These are phyloP conservation scores for Ulvella scutata DNA, from an alignment of 139 green algal genomes.

Conservation along the genomic window DNA sequence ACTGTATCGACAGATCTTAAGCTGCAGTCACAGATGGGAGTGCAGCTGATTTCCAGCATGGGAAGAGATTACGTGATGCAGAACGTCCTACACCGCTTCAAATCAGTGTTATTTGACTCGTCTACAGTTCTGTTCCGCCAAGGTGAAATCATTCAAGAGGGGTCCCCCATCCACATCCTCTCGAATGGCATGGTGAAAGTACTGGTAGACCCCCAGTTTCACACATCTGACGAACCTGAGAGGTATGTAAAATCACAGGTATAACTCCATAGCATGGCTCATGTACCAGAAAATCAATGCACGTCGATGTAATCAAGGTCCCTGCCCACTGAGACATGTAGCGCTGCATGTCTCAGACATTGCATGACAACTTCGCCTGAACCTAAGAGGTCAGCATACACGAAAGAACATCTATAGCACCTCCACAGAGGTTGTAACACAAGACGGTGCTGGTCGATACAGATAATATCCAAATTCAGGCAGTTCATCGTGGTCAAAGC, in stretches of 20 bases:
- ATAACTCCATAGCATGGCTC: too few relatives aligned
- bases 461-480: too few relatives aligned
- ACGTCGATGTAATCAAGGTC: too few relatives aligned
- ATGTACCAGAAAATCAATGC: too few relatives aligned
- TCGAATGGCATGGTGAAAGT: not conserved
- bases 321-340: too few relatives aligned
- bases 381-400: not conserved
- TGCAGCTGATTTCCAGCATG: not conserved
- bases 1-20: not conserved
- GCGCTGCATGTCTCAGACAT: too few relatives aligned
- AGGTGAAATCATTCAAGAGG: not conserved
- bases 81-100: not conserved
- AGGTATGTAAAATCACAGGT: too few relatives aligned
- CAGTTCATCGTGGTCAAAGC: too few relatives aligned
- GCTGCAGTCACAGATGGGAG: not conserved
- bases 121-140: not conserved
- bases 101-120: not conserved
- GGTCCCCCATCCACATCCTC: not conserved
- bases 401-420: too few relatives aligned
- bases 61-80: not conserved
- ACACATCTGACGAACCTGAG: not conserved
- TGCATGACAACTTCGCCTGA: not conserved
- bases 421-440: too few relatives aligned
- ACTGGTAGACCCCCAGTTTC: not conserved
- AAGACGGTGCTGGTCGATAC: too few relatives aligned